phyloP scores from a whole-genome alignment of 208 protist genomes.

The Lotmaria passim region DNA sequence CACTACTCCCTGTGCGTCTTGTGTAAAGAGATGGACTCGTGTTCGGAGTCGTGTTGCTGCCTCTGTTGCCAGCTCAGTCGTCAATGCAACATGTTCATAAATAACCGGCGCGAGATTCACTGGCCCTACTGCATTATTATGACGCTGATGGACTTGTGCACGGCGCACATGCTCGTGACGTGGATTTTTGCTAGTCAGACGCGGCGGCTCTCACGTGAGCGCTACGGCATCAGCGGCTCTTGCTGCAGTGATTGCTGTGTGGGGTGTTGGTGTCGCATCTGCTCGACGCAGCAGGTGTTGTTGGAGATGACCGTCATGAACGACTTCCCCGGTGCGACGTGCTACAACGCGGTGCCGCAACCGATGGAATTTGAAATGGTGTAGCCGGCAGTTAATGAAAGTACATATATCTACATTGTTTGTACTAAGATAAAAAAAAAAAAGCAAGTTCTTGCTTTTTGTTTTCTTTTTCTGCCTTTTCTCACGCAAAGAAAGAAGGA shows the following conservation, averaged over 20 bases:
- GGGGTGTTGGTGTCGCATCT: conserved; percentile 43
- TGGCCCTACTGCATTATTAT: conserved; percentile 33
- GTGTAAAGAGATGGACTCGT: conserved; percentile 44
- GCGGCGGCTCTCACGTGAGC: conserved; percentile 26
- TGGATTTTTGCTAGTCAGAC: conserved; percentile 27
- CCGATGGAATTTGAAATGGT: conserved; percentile 40
- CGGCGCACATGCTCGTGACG: conserved; percentile 8
- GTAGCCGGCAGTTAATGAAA: not conserved
- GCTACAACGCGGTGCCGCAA: conserved; percentile 34
- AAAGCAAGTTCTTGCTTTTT: conserved; percentile 1
- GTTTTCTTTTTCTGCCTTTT: conserved; percentile 10
- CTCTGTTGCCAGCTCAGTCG: conserved; percentile 46
- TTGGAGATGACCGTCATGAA: conserved; percentile 65
- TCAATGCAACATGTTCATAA: conserved; percentile 50
- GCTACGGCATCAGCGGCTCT: conserved; percentile 36
- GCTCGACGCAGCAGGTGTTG: conserved; percentile 58
- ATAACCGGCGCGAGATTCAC: conserved; percentile 24
- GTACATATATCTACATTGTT: not conserved
- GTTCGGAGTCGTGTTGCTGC: conserved; percentile 44
- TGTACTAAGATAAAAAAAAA: no score
- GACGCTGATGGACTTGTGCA: conserved; percentile 2
- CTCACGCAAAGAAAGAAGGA: no score
- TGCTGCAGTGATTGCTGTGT: conserved; percentile 31
- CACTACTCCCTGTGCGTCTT: conserved; percentile 47
- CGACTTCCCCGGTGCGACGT: conserved; percentile 64